Evolutionary conservation across 805 yeast species (phyloP).

Genomic region (Barnettozyma californica): DNA sequence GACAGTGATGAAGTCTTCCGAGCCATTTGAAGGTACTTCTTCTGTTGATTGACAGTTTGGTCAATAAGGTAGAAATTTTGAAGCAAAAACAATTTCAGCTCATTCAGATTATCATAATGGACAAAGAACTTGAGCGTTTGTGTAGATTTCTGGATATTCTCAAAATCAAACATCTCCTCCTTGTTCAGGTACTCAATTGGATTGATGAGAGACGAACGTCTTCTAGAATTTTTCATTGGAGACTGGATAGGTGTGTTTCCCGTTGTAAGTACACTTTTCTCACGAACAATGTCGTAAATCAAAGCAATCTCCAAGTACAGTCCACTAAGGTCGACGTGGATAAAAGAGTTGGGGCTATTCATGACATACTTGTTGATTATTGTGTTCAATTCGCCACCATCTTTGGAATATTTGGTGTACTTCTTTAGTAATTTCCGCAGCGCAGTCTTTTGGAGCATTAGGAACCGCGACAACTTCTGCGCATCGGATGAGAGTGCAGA

Average conservation of each 20-base stretch:
- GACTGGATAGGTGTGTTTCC: background rate
- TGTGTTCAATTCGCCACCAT: constrained; percentile 25
- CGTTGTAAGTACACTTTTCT: background rate
- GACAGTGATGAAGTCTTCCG: constrained; percentile 20
- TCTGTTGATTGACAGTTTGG: constrained; percentile 16
- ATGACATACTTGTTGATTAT: constrained; percentile 30
- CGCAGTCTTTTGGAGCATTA: constrained; percentile 68
- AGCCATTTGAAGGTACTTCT: constrained; percentile 15
- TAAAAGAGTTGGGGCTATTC: constrained; percentile 49
- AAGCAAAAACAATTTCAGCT: constrained; percentile 42
- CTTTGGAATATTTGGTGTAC: constrained; percentile 42
- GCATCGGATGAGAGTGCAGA: constrained; percentile 42
- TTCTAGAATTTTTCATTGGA: constrained; percentile 3
- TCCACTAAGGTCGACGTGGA: constrained; percentile 53
- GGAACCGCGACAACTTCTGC: constrained; percentile 64
- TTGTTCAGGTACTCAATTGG: constrained; percentile 15
- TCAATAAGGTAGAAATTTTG: constrained; percentile 32
- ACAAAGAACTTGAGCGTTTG: constrained; percentile 43
- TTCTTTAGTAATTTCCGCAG: constrained; percentile 71
- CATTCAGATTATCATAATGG: constrained; percentile 55
- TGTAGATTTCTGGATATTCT: constrained; percentile 31
- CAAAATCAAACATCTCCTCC: constrained; percentile 32
- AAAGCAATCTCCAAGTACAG: constrained; percentile 56
- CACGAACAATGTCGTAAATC: constrained; percentile 44
- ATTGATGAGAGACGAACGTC: constrained; percentile 14